phyloP scores from a whole-genome alignment of 2,329 filamentous ascomycete species.

The Cladosporium sp. region DNA sequence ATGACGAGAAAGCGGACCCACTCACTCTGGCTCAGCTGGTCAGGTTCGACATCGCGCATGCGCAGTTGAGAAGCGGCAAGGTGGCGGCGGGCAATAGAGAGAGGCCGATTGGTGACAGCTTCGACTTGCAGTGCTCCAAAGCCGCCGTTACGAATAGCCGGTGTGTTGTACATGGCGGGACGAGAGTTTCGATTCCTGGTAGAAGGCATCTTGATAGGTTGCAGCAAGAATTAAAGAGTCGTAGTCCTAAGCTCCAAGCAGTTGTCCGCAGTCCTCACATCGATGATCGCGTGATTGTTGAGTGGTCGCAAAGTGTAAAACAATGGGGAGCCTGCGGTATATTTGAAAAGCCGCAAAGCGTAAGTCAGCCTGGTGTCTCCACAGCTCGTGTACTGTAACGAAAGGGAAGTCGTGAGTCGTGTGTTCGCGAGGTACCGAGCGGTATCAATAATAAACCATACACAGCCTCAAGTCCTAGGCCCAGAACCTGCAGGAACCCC shows the following conservation, averaged over 20 bases:
- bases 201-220: conserved; percentile 19
- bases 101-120: conserved; percentile 30
- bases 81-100: conserved; percentile 32
- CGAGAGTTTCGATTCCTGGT: conserved; percentile 17
- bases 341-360: conserved; percentile 1
- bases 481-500: conserved; percentile 12
- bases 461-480: conserved; percentile 11
- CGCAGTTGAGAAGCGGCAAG: conserved; percentile 30
- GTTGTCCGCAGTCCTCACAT: neutral
- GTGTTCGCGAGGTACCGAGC: neutral
- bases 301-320: neutral
- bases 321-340: neutral
- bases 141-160: conserved; percentile 30
- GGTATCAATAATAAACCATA: conserved; percentile 8
- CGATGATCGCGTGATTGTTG: neutral
- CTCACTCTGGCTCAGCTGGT: conserved; percentile 30
- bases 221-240: neutral
- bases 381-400: neutral
- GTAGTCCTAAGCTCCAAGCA: neutral
- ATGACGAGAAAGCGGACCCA: conserved; percentile 34
- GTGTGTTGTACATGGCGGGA: conserved; percentile 33
- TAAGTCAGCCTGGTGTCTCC: neutral
- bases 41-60: conserved; percentile 33
- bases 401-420: neutral
- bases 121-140: conserved; percentile 33